Evolutionary conservation across 306 rosid genomes (phyloP), one percentile per base, ranked within the genome.

Genomic region (Benincasa hispida): DNA sequence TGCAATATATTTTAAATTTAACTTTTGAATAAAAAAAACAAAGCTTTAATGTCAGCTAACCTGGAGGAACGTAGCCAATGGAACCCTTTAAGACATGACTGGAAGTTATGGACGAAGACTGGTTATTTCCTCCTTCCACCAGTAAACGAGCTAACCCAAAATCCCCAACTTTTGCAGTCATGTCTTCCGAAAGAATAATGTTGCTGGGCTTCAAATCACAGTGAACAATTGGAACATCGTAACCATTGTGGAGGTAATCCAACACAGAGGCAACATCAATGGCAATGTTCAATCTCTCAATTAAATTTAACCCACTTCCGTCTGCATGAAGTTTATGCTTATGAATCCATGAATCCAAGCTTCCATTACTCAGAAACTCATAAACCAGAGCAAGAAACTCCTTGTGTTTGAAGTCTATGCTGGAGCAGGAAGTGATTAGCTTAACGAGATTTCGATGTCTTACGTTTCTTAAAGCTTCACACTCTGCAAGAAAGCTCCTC

Each of bases 121-220:
- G 85, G 69, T 53, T 30, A 41, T 25, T 74, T 48, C 82, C 34
- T 24, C 81, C 81, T 77, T 87, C 91, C 66, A 87, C 76, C 70
- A 90, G 75, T 70, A 86, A 21, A 62, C 84, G 88, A 10, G 98
- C 92, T 61, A 92, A 74, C 65, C 98, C 96, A 32, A 92, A 92
- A 76, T 92, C 96, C 19, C 93, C 98, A 35, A 90, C 80, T 81
- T 89, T 90, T 32, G 96, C 96, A 8, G 80, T 87, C 89, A 92
- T 80, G 13, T 86, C 88, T 73, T 76, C 82, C 77, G 84, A 83
- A 53, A 91, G 53, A 21, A 91, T 89, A 84, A 91, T 83, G 78
- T 91, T 91, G 83, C 89, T 88, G 3, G 97, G 97, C 81, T 91
- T 91, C 72, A 91, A 80, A 82, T 92, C 96, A 79, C 97, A 90